Base-by-base conservation (phyloP, 2,329 filamentous ascomycete genomes). In the Beauveria australis region DNA sequence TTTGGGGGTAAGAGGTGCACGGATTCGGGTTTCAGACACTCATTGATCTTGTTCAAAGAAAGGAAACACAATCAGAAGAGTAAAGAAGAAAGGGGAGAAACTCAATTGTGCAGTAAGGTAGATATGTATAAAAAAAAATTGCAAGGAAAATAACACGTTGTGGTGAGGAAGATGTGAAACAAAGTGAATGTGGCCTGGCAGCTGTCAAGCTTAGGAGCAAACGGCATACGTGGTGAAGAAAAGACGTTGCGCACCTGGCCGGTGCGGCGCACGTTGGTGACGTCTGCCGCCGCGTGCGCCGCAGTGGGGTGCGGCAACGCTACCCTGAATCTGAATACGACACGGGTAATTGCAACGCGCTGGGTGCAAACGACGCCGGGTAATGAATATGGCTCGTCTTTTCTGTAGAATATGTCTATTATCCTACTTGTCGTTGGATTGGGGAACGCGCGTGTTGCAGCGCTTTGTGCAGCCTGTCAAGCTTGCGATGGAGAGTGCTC, bases 171-270 rank as follows among this genome's bases (percentile, higher is more conserved):
- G 58, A 54, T 55, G 37, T 41, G 59, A 43, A 58, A 37, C 10
- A 30, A 40, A 41, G 59, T 53, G 60, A 54, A 60, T 56, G 58
- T 57, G 55, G 43, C 18, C 18, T 41, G 3, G 54, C 24, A 59
- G 56, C 47, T 58, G 46, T 40, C 28, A 54, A 59, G 47, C 60
- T 57, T 55, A 44, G 2, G 47, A 52, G 47, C 56, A 59, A 59
- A 52, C 47, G 19, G 56, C 56, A 59, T 59, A 59, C 48, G 55
- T 59, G 56, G 56, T 51, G 44, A 22, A n/a, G n/a, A 43, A 22
- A 37, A 30, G 33, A 37, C 33, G 8, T 19, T 55, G 41, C 40
- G 24, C 14, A 14, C 30, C 30, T 33, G 30, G 30, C 30, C 30
- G 30, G 30, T 33, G 30, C 30, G 30, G 30, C 30, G 30, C 30